Base-by-base conservation (phyloP, 306 rosid species). In the Fragaria nilgerrensis region DNA sequence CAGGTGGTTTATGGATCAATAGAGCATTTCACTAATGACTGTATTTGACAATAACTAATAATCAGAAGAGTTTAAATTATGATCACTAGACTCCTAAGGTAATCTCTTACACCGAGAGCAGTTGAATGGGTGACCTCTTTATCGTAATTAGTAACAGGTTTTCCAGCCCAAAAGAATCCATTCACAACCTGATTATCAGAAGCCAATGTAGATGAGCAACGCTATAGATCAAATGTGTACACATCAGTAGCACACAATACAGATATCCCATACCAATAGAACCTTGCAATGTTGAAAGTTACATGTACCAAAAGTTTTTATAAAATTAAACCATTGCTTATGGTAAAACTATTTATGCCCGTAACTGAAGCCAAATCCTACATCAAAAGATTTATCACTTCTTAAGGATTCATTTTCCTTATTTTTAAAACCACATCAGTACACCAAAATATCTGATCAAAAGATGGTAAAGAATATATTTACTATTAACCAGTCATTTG, bases 131-230 rank as follows among this genome's bases (percentile, higher is more conserved):
- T 79, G 77, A 80, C 81, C 70, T 86, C 92, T 75, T 86, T 78
- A 77, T 85, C 86, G 25, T 88, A 86, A 86, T 85, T 89, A 68
- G 80, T 62, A 53, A 95, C 92, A 64, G 90, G 90, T 75, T 95
- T 89, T 80, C 97, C 99, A 56, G 82, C 97, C 97, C 99, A 92
- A 81, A 95, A 95, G 86, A 92, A 95, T 72, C 99, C 99, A 82
- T 95, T 95, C 37, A 95, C 96, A 85, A 92, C 99, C 99, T 95
- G 92, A 68, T 55, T 56, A 72, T 59, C 64, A 81, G 37, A 73
- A 80, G 66, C 20, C 43, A 63, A 78, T 49, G 66, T 45, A 37
- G 67, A 66, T 82, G n/a, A 74, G 34, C 53, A 16, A 43, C 13
- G 49, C 12, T 43, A 20, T 73, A 23, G 19, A 65, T 14, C 52